Percentiles rank a stretch among this genome's conserved stretches.
Conservation (phyloP, 139 green algal genomes). For the Micractinium sp. region DNA sequence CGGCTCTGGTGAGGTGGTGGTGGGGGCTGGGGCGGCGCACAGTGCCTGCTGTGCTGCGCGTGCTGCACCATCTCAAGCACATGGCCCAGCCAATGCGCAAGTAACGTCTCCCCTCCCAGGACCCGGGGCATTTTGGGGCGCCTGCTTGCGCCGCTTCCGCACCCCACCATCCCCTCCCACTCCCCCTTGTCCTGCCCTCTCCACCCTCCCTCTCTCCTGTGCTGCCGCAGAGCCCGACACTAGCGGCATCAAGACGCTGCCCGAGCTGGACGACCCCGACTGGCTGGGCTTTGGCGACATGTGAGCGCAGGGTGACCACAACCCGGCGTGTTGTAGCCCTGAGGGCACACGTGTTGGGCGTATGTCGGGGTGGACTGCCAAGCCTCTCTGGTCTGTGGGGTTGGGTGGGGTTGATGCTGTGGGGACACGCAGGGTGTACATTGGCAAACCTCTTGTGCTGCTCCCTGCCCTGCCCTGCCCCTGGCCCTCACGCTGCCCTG, state of each 20-base stretch:
- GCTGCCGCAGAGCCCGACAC: constrained; percentile 24
- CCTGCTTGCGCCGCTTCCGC: no score
- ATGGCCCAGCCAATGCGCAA: neutral
- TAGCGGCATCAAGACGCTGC: constrained; percentile 46
- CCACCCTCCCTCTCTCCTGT: neutral
- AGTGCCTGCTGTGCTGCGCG: neutral
- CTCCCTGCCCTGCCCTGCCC: no score
- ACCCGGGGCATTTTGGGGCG: no score
- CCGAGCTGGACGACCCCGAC: constrained; percentile 47
- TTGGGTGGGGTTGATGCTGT: no score
- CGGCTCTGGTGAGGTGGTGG: neutral
- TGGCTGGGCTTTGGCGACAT: constrained; percentile 48
- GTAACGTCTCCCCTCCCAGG: no score
- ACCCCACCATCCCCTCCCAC: no score
- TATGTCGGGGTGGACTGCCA: no score
- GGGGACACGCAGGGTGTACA: no score
- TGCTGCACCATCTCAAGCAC: neutral
- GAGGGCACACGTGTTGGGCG: no score
- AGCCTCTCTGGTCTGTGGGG: no score
- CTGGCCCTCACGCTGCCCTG: neutral
- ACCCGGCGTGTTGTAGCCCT: no score
- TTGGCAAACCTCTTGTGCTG: no score
- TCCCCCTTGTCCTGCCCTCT: neutral
- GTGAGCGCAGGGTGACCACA: neutral
- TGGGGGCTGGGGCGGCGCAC: neutral